phyloP scores from a whole-genome alignment of 805 yeast species.

The Myxozyma kluyveri region DNA sequence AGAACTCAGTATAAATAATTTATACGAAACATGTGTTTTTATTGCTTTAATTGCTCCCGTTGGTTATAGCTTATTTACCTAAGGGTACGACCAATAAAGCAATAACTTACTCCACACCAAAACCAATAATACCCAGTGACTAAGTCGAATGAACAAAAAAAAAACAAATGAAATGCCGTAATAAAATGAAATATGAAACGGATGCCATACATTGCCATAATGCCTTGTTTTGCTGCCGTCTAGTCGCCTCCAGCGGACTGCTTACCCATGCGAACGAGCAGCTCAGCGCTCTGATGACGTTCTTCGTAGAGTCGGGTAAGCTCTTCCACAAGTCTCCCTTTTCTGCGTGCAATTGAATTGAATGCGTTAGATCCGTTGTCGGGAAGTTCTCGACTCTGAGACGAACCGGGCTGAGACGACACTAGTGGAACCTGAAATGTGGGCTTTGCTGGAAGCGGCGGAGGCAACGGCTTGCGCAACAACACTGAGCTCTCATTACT shows the following conservation, averaged over 20 bases:
- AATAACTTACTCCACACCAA: no score
- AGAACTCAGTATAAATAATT: no score
- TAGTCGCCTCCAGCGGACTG: no score
- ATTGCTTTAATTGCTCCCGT: no score
- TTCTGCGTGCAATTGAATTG: slow-evolving; percentile 10
- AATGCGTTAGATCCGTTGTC: background rate
- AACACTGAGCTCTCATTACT: background rate
- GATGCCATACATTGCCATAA: background rate
- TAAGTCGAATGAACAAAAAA: background rate
- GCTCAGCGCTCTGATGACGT: slow-evolving; percentile 28
- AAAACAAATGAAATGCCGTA: background rate
- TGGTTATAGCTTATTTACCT: no score
- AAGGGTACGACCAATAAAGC: background rate
- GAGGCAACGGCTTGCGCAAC: slow-evolving; percentile 6
- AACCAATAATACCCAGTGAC: background rate
- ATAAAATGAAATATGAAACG: background rate
- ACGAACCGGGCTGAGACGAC: background rate
- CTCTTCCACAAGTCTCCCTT: slow-evolving; percentile 29
- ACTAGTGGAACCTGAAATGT: background rate
- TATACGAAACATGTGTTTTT: no score
- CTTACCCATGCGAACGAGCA: slow-evolving; percentile 21
- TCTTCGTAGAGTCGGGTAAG: slow-evolving; percentile 28
- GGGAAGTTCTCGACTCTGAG: background rate
- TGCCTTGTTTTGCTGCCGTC: no score
- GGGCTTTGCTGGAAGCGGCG: slow-evolving; percentile 12